Conservation (phyloP, 2,329 filamentous ascomycete genomes). For the Cryphonectria nitschkei region DNA sequence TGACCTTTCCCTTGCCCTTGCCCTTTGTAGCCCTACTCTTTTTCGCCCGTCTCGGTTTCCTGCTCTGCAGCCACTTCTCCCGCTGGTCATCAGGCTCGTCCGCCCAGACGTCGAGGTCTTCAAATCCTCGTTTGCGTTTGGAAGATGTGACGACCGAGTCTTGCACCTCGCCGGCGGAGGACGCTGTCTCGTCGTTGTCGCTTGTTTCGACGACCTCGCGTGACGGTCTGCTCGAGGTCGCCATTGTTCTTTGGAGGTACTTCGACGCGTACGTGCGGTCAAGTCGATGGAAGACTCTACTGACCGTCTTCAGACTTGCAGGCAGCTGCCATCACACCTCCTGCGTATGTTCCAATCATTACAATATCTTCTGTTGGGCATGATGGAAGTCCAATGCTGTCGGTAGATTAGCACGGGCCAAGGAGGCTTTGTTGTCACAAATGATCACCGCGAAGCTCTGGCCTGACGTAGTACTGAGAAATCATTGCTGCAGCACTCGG, state of each 20-base stretch:
- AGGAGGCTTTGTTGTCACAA: not conserved
- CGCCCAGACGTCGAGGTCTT: constrained; percentile 25
- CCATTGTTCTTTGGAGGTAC: constrained; percentile 46
- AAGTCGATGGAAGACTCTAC: not conserved
- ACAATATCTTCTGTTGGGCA: not conserved
- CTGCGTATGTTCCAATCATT: not conserved
- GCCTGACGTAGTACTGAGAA: not conserved
- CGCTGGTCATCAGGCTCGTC: constrained; percentile 67
- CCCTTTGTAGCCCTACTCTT: constrained; percentile 50
- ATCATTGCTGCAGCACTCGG: not conserved
- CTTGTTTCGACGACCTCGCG: constrained; percentile 11
- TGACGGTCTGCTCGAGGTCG: constrained; percentile 36
- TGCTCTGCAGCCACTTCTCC: constrained; percentile 53
- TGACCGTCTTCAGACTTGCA: not conserved
- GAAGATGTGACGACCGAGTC: not conserved
- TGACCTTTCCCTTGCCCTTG: constrained; percentile 32
- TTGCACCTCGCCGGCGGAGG: constrained; percentile 24
- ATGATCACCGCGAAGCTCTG: not conserved
- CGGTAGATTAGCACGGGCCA: not conserved
- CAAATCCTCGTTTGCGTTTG: constrained; percentile 21
- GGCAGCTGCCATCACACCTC: not conserved
- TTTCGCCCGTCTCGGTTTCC: constrained; percentile 52
- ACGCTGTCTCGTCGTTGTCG: constrained; percentile 32
- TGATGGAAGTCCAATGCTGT: not conserved
- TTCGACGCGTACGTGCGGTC: not conserved